phyloP scores from a whole-genome alignment of 768 basidiomycete species.

The Cubamyces sp. region DNA sequence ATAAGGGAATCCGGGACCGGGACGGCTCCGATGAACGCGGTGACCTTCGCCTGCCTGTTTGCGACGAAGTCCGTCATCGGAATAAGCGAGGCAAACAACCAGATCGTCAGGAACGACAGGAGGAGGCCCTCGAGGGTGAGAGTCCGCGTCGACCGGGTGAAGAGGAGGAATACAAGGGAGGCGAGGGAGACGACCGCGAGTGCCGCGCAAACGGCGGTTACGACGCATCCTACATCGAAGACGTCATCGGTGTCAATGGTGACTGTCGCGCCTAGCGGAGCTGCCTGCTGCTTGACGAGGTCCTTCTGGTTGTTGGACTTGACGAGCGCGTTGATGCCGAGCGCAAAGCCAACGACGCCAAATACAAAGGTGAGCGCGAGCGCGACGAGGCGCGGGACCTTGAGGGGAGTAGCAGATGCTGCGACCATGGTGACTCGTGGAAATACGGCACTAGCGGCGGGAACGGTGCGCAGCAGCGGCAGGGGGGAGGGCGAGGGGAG shows the following conservation, averaged over 20 bases:
- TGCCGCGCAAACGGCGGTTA: constrained; percentile 38
- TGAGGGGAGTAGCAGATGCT: constrained; percentile 15
- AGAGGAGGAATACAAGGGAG: constrained; percentile 37
- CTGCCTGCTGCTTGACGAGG: constrained; percentile 32
- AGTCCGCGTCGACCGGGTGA: constrained; percentile 34
- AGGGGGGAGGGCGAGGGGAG: not conserved
- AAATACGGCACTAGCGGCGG: too few species aligned
- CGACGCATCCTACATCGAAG: constrained; percentile 35
- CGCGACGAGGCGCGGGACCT: constrained; percentile 31
- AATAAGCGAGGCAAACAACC: constrained; percentile 55
- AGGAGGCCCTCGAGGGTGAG: constrained; percentile 41
- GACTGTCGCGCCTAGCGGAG: constrained; percentile 40
- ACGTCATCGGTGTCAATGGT: constrained; percentile 41
- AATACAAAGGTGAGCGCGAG: constrained; percentile 37
- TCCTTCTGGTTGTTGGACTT: constrained; percentile 45
- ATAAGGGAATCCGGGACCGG: constrained; percentile 44
- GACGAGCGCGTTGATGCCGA: constrained; percentile 40
- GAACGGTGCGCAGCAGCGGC: not conserved
- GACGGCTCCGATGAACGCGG: constrained; percentile 44
- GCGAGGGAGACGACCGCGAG: constrained; percentile 28
- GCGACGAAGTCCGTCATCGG: constrained; percentile 51
- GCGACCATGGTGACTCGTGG: constrained; percentile 13
- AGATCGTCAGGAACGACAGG: constrained; percentile 47
- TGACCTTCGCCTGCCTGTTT: constrained; percentile 48
- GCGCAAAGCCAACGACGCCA: constrained; percentile 34